A percentile compares a stretch with the other conserved stretches of the same genome.
Conservation (phyloP, 208 protist species). For the Entamoeba moshkovskii region DNA sequence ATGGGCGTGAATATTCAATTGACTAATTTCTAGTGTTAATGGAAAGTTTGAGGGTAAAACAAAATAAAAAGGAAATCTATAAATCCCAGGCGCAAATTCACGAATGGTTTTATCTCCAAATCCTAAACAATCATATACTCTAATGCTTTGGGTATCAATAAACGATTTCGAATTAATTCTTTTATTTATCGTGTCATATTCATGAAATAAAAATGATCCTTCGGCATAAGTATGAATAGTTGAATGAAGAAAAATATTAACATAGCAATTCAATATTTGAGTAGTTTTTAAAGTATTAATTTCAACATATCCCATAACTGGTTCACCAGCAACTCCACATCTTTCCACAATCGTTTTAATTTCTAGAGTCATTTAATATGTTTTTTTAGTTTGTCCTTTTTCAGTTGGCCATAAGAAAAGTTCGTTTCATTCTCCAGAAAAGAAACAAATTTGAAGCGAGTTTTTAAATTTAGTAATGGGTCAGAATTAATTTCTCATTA, state of each 20-base stretch:
- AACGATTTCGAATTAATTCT: not conserved
- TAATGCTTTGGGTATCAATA: too few species aligned
- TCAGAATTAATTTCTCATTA: too few species aligned
- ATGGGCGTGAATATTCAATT: not conserved
- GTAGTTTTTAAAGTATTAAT: not conserved
- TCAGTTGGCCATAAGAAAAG: too few species aligned
- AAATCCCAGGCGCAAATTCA: not conserved
- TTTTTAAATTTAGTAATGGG: too few species aligned
- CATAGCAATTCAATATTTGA: not conserved
- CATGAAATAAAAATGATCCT: not conserved
- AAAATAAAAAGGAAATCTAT: not conserved
- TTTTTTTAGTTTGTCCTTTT: too few species aligned
- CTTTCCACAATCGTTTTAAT: not conserved
- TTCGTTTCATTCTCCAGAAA: too few species aligned
- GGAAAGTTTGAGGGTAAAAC: not conserved
- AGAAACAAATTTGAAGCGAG: too few species aligned
- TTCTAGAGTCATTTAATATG: not conserved
- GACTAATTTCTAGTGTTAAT: not conserved
- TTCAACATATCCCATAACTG: not conserved
- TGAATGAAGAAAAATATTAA: not conserved
- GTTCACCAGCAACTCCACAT: not conserved
- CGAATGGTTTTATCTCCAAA: not conserved
- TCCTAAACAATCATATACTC: not conserved
- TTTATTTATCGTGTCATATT: not conserved
- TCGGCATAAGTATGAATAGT: not conserved